Percentiles rank a stretch among this genome's conserved stretches.
These are phyloP conservation scores for Gracilaria domingensis DNA, from an alignment of 23 red algal species.

Conservation along the genomic window DNA sequence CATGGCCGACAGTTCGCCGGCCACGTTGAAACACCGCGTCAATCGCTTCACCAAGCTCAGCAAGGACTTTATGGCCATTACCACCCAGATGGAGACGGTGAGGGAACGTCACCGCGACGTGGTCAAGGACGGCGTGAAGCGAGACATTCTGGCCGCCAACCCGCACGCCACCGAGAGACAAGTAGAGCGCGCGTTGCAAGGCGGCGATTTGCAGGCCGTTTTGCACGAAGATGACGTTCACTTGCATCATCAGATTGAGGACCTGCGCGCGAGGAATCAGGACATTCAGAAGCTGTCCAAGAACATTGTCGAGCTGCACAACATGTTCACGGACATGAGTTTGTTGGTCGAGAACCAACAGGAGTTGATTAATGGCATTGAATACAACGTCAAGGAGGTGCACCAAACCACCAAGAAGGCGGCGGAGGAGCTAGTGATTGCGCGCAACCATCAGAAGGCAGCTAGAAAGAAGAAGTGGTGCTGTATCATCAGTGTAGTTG, in stretches of 20 bases:
- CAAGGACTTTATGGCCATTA: constrained; percentile 66
- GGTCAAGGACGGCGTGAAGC: constrained; percentile 29
- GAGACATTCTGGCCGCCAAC: constrained; percentile 52
- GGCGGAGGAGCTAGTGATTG: constrained; percentile 64
- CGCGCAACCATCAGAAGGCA: constrained; percentile 64
- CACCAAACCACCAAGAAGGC: constrained; percentile 66
- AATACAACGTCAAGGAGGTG: constrained; percentile 90
- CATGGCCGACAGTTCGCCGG: background rate
- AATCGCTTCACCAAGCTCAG: constrained; percentile 67
- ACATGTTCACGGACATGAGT: constrained; percentile 98
- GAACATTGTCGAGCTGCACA: constrained; percentile 87
- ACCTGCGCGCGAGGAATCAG: constrained; percentile 77
- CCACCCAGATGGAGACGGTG: constrained; percentile 28
- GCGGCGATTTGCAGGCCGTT: constrained; percentile 50
- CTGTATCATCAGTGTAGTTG: constrained; percentile 44
- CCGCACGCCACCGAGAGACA: constrained; percentile 38
- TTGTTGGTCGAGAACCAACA: constrained; percentile 92
- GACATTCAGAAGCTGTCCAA: constrained; percentile 85
- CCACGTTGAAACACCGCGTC: constrained; percentile 49
- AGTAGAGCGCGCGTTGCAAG: constrained; percentile 56
- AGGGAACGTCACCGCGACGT: constrained; percentile 43
- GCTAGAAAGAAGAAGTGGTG: constrained; percentile 77
- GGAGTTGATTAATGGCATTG: constrained; percentile 94
- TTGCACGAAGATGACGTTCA: constrained; percentile 24
- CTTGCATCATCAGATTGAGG: constrained; percentile 72